Evolutionary conservation across 805 yeast genomes (phyloP).

Genomic region (Monosporozyma aerobia): DNA sequence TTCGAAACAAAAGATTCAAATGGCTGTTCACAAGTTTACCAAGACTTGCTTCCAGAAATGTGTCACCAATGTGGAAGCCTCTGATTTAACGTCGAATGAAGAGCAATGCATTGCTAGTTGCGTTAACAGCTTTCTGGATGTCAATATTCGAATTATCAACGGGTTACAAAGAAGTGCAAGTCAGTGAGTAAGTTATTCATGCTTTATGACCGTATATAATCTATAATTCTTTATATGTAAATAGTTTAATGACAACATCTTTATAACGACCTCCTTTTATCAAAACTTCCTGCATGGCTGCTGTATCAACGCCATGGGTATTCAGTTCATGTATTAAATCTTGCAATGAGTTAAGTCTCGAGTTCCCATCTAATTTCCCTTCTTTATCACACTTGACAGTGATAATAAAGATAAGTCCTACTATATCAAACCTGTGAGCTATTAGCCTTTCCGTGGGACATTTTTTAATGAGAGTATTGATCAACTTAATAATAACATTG

Average conservation of each 20-base stretch:
- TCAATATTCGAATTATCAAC: constrained; percentile 76
- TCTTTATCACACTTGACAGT: constrained; percentile 21
- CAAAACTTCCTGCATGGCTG: not conserved
- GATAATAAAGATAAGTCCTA: constrained; percentile 14
- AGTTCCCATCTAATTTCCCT: constrained; percentile 11
- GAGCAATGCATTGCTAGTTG: constrained; percentile 72
- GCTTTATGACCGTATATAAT: not conserved
- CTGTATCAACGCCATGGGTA: not conserved
- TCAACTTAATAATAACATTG: constrained; percentile 8
- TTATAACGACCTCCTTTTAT: not conserved
- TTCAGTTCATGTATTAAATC: not conserved
- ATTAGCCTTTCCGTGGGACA: constrained; percentile 16
- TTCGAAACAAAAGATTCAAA: constrained; percentile 78
- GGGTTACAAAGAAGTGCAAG: constrained; percentile 23
- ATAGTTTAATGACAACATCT: not conserved
- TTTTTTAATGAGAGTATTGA: constrained; percentile 5
- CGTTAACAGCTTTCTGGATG: constrained; percentile 76
- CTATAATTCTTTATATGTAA: not conserved
- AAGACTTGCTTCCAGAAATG: constrained; percentile 88
- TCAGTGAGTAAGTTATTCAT: not conserved
- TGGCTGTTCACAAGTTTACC: constrained; percentile 79
- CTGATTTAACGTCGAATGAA: constrained; percentile 48
- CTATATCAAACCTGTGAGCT: constrained; percentile 20
- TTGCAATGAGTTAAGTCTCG: not conserved
- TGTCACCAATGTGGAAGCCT: constrained; percentile 39